phyloP scores from a whole-genome alignment of 116 monocot species.

The Trichopus zeylanicus region DNA sequence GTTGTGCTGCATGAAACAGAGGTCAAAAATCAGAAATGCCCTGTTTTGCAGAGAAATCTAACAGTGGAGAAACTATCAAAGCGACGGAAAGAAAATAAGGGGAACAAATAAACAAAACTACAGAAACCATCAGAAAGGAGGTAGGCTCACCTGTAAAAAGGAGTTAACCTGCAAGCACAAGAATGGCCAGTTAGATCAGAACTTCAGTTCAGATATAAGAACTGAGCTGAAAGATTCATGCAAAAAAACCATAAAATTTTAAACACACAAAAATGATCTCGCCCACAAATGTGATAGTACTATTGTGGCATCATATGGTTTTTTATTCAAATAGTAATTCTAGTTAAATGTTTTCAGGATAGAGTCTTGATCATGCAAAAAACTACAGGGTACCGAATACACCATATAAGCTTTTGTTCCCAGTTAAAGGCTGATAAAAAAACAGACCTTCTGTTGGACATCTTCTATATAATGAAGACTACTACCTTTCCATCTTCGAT shows the following conservation, averaged over 20 bases:
- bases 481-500: too few species aligned
- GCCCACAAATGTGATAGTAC: too few species aligned
- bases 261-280: not conserved
- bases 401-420: too few species aligned
- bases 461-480: too few species aligned
- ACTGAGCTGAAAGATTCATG: not conserved
- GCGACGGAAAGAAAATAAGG: not conserved
- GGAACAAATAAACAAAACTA: not conserved
- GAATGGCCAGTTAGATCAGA: conserved; percentile 11
- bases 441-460: too few species aligned
- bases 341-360: too few species aligned
- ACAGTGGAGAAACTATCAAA: not conserved
- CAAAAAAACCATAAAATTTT: not conserved
- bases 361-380: too few species aligned
- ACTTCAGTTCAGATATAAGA: not conserved
- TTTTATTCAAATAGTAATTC: too few species aligned
- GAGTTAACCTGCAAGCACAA: conserved; percentile 71
- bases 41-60: not conserved
- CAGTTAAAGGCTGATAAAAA: too few species aligned
- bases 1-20: conserved; percentile 24
- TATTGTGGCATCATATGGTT: too few species aligned
- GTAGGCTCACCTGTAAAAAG: conserved; percentile 66
- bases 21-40: conserved; percentile 1
- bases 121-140: not conserved
- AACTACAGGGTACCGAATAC: too few species aligned